Conservation (phyloP, 2,329 filamentous ascomycete species). For the Colletotrichum destructivum region DNA sequence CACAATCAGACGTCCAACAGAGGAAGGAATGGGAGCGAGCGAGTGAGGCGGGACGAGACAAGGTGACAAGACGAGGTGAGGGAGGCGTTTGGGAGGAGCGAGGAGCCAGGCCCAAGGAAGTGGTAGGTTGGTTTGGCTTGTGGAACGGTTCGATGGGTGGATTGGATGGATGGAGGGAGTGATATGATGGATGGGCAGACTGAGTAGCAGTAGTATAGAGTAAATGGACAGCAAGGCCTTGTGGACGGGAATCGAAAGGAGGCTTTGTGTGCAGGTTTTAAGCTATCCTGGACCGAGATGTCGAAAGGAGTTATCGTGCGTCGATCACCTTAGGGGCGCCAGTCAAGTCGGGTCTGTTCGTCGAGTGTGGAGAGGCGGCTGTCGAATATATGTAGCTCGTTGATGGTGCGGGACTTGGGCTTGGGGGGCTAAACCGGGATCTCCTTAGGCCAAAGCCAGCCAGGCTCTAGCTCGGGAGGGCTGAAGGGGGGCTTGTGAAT, state of each 20-base stretch:
- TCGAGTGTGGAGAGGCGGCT: conserved; percentile 39
- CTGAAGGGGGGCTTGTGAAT: conserved; percentile 51
- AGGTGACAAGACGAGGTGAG: not conserved
- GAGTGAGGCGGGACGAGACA: not conserved
- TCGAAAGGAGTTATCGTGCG: conserved; percentile 42
- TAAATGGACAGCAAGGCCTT: conserved; percentile 17
- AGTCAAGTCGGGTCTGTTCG: conserved; percentile 31
- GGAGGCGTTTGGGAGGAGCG: not conserved
- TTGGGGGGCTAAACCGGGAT: conserved; percentile 49
- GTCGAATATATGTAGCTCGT: conserved; percentile 43
- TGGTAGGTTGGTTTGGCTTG: conserved; percentile 6
- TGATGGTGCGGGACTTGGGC: conserved; percentile 42
- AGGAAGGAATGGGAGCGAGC: conserved; percentile 8
- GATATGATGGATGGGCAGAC: conserved; percentile 2
- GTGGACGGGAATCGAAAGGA: conserved; percentile 32
- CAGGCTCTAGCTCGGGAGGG: conserved; percentile 55
- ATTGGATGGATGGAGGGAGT: not conserved
- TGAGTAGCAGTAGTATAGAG: not conserved
- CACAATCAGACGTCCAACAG: not conserved
- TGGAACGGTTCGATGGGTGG: not conserved
- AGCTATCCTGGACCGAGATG: conserved; percentile 39
- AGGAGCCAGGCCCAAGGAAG: not conserved
- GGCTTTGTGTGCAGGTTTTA: conserved; percentile 40
- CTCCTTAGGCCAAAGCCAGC: conserved; percentile 48
- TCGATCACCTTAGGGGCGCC: conserved; percentile 40